phyloP scores from a whole-genome alignment of 1,139 yeast species.

The Saccharomyces pastorianus region DNA sequence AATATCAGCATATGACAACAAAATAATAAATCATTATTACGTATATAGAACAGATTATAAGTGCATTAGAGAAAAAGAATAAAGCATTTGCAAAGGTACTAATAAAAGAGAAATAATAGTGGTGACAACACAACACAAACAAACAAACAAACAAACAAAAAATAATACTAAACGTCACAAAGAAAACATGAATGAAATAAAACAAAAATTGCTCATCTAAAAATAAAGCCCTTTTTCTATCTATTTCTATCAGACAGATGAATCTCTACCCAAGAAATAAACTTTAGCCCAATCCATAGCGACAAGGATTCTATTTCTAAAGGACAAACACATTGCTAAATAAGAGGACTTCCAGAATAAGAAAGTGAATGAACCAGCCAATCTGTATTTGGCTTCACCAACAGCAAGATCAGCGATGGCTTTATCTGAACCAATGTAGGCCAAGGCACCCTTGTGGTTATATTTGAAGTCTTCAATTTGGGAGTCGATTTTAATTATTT shows the following conservation, averaged over 20 bases:
- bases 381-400: constrained; percentile 73
- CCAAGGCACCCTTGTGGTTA: constrained; percentile 64
- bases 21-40: background rate
- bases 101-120: background rate
- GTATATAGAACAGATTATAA: background rate
- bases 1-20: background rate
- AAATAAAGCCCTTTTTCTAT: background rate
- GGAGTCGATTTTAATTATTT: constrained; percentile 32
- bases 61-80: background rate
- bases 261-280: constrained; percentile 81
- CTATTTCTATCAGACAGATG: constrained; percentile 32
- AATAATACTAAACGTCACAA: background rate
- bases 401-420: constrained; percentile 90
- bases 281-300: constrained; percentile 84
- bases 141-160: background rate
- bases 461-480: constrained; percentile 49
- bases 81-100: background rate
- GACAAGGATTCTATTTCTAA: constrained; percentile 79
- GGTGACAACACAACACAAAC: background rate
- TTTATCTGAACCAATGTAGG: constrained; percentile 81
- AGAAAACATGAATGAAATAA: too few species aligned
- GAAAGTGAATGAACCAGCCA: constrained; percentile 83
- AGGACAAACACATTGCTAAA: constrained; percentile 84
- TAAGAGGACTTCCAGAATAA: constrained; percentile 93
- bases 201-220: background rate